A percentile compares a stretch with the other conserved stretches of the same genome.
These are phyloP conservation scores for Teunomyces cretensis DNA, from an alignment of 805 yeast species.

Conservation along the genomic window DNA sequence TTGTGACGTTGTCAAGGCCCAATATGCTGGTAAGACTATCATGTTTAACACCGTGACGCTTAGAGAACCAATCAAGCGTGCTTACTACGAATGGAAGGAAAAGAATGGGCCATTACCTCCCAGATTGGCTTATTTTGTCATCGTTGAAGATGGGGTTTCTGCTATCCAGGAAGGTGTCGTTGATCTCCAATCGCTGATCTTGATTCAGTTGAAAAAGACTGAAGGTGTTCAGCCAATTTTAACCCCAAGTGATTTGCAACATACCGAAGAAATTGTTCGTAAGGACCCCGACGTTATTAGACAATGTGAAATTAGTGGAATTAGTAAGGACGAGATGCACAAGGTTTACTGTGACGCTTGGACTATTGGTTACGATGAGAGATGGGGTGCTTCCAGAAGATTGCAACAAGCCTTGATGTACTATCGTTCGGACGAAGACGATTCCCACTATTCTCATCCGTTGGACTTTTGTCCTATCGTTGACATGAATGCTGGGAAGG, in stretches of 20 bases:
- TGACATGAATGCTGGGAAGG: slow-evolving; percentile 68
- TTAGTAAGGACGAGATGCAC: slow-evolving; percentile 61
- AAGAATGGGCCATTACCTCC: slow-evolving; percentile 61
- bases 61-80: slow-evolving; percentile 67
- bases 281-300: slow-evolving; percentile 68
- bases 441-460: slow-evolving; percentile 73
- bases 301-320: slow-evolving; percentile 70
- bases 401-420: slow-evolving; percentile 80
- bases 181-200: slow-evolving; percentile 49
- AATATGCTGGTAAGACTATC: slow-evolving; percentile 46
- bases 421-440: slow-evolving; percentile 74
- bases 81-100: slow-evolving; percentile 66
- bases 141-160: slow-evolving; percentile 54
- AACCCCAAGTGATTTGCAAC: slow-evolving; percentile 64
- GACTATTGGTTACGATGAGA: slow-evolving; percentile 70
- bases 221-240: slow-evolving; percentile 74
- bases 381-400: slow-evolving; percentile 76
- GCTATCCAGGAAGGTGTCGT: slow-evolving; percentile 75
- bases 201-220: slow-evolving; percentile 47
- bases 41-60: slow-evolving; percentile 69
- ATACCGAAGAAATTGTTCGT: slow-evolving; percentile 65
- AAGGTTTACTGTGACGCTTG: slow-evolving; percentile 65
- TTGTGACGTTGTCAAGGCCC: slow-evolving; percentile 49
- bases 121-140: slow-evolving; percentile 65
- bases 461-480: slow-evolving; percentile 81